These are phyloP conservation scores for Venturia effusa DNA, from an alignment of 2,329 filamentous ascomycete species.

Conservation along the genomic window DNA sequence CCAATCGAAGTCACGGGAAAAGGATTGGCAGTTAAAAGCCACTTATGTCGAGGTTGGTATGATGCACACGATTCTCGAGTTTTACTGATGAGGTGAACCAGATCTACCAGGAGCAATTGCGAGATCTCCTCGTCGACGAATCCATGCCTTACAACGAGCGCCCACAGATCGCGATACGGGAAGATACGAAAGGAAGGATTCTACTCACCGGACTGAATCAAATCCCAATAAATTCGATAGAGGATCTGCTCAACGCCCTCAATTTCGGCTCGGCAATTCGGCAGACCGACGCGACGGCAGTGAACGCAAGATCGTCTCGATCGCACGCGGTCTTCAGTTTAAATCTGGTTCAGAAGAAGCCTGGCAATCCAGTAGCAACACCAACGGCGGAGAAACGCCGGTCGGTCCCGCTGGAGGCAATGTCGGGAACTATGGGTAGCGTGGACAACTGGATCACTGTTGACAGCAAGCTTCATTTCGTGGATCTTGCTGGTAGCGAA, in stretches of 20 bases:
- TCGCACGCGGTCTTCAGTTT: slow-evolving; percentile 96
- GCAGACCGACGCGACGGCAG: slow-evolving; percentile 92
- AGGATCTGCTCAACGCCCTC: slow-evolving; percentile 79
- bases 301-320: slow-evolving; percentile 94
- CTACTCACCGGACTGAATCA: slow-evolving; percentile 83
- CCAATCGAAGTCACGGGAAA: slow-evolving; percentile 38
- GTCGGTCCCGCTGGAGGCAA: slow-evolving; percentile 74
- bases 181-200: slow-evolving; percentile 91
- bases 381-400: slow-evolving; percentile 67
- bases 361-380: slow-evolving; percentile 32
- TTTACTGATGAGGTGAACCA: slow-evolving; percentile 29
- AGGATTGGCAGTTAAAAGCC: slow-evolving; percentile 82
- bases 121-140: slow-evolving; percentile 79
- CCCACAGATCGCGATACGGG: slow-evolving; percentile 74
- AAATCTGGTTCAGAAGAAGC: slow-evolving; percentile 80
- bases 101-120: slow-evolving; percentile 95
- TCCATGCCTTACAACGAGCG: slow-evolving; percentile 59
- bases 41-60: slow-evolving; percentile 66
- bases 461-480: slow-evolving; percentile 97
- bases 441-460: slow-evolving; percentile 61
- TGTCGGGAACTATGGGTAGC: slow-evolving; percentile 39
- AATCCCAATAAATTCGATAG: slow-evolving; percentile 78
- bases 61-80: not conserved
- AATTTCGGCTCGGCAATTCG: slow-evolving; percentile 90
- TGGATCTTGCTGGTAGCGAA: slow-evolving; percentile 94